Conservation (phyloP, 345 rosid genomes). For the Alliaria petiolata region DNA sequence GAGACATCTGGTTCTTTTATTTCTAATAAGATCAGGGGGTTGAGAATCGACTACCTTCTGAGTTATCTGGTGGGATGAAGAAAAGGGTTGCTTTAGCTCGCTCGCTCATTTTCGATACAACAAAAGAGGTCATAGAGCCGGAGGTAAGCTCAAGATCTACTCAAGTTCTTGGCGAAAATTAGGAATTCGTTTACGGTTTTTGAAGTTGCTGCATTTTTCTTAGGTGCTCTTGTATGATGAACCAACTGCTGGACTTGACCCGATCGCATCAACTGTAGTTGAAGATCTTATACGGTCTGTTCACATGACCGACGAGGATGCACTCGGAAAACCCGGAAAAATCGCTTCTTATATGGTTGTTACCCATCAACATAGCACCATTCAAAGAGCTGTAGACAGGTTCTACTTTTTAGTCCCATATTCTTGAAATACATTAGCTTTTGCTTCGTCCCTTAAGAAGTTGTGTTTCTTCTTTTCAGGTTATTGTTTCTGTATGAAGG, state of each 20-base stretch:
- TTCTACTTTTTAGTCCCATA: constrained; percentile 19
- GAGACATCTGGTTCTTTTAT: not conserved
- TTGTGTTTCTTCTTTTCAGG: constrained; percentile 37
- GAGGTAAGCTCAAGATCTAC: constrained; percentile 50
- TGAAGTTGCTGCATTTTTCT: not conserved
- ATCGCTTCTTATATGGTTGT: constrained; percentile 86
- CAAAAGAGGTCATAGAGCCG: constrained; percentile 78
- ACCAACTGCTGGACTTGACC: constrained; percentile 98
- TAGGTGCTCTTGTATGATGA: constrained; percentile 92
- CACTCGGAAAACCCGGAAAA: constrained; percentile 64
- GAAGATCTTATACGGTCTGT: constrained; percentile 97
- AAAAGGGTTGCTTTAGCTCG: constrained; percentile 99
- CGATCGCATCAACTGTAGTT: constrained; percentile 97
- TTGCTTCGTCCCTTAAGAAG: not conserved
- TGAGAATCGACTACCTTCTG: constrained; percentile 89
- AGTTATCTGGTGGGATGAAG: constrained; percentile 98
- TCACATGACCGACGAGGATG: constrained; percentile 58
- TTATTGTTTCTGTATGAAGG: constrained; percentile 91
- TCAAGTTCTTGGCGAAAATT: not conserved
- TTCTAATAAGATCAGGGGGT: constrained; percentile 58
- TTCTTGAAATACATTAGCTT: not conserved
- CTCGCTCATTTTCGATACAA: constrained; percentile 74
- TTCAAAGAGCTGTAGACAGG: constrained; percentile 97
- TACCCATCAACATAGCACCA: constrained; percentile 97
- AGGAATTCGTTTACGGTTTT: not conserved